These are phyloP conservation scores for Suaeda aralocaspica DNA, from an alignment of 148 eudicot species.

Conservation along the genomic window DNA sequence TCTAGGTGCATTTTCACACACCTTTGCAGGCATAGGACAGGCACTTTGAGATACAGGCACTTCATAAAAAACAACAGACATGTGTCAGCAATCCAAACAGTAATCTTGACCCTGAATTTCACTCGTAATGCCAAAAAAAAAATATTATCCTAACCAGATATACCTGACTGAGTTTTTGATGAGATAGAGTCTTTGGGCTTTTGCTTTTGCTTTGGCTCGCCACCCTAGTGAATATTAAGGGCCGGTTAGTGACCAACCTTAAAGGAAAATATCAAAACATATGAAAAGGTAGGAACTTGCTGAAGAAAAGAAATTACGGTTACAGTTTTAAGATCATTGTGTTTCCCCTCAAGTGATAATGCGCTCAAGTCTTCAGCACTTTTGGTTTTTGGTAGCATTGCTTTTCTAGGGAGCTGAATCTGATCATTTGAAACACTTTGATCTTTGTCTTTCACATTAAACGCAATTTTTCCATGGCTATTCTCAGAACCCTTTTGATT, in stretches of 20 bases:
- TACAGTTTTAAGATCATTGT: constrained; percentile 12
- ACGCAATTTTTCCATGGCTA: constrained; percentile 2
- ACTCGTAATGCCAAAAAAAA: no score
- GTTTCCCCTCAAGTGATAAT: background rate
- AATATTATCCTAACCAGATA: constrained; percentile 23
- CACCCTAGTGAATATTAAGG: constrained; percentile 17
- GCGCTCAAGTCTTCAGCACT: background rate
- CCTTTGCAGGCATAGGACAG: background rate
- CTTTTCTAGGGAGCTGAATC: constrained; percentile 7
- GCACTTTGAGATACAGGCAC: constrained; percentile 17
- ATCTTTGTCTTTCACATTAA: constrained; percentile 7
- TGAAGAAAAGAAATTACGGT: constrained; percentile 23
- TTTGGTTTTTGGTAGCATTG: background rate
- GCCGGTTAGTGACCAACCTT: constrained; percentile 7
- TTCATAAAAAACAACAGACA: constrained; percentile 1
- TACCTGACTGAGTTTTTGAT: constrained; percentile 12
- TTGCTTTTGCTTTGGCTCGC: background rate
- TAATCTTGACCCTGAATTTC: no score
- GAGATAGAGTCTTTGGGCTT: constrained; percentile 12
- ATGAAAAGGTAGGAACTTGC: background rate
- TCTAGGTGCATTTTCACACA: background rate
- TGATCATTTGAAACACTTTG: constrained; percentile 10
- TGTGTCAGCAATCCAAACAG: background rate
- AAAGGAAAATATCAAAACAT: background rate
- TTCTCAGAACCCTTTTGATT: constrained; percentile 4